These are phyloP conservation scores for Claviceps digitariae DNA, from an alignment of 2,329 filamentous ascomycete species.

Conservation along the genomic window DNA sequence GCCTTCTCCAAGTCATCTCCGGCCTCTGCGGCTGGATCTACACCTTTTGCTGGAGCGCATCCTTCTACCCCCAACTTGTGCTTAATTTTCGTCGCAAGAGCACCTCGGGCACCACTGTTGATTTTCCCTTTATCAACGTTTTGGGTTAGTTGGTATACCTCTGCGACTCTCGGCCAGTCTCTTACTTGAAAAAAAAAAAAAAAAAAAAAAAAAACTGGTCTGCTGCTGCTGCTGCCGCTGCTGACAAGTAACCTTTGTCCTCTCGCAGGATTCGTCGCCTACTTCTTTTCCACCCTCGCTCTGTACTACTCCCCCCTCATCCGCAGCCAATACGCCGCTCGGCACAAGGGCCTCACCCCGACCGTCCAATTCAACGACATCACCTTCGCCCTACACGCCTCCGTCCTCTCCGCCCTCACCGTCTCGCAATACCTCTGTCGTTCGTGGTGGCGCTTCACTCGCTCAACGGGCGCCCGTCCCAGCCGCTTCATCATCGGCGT, in stretches of 20 bases:
- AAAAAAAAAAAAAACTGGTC: too few relatives aligned
- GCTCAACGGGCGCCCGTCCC: constrained; percentile 39
- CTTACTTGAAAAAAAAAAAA: neutral
- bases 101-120: constrained; percentile 72
- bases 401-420: constrained; percentile 57
- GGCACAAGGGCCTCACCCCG: constrained; percentile 62
- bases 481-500: constrained; percentile 54
- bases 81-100: constrained; percentile 65
- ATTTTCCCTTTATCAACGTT: constrained; percentile 68
- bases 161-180: too few relatives aligned
- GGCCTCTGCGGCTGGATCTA: constrained; percentile 63
- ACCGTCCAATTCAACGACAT: constrained; percentile 87
- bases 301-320: constrained; percentile 73
- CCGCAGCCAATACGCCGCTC: constrained; percentile 67
- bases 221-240: neutral
- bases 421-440: constrained; percentile 70
- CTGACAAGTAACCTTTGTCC: neutral
- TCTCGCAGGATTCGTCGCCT: constrained; percentile 53
- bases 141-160: constrained; percentile 28
- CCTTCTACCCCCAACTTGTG: constrained; percentile 84
- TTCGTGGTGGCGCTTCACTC: constrained; percentile 60
- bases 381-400: constrained; percentile 70
- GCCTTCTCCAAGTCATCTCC: constrained; percentile 36
- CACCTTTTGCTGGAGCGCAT: constrained; percentile 65
- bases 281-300: constrained; percentile 58